phyloP scores from a whole-genome alignment of 78 protist species.

The Bodo saltans region DNA sequence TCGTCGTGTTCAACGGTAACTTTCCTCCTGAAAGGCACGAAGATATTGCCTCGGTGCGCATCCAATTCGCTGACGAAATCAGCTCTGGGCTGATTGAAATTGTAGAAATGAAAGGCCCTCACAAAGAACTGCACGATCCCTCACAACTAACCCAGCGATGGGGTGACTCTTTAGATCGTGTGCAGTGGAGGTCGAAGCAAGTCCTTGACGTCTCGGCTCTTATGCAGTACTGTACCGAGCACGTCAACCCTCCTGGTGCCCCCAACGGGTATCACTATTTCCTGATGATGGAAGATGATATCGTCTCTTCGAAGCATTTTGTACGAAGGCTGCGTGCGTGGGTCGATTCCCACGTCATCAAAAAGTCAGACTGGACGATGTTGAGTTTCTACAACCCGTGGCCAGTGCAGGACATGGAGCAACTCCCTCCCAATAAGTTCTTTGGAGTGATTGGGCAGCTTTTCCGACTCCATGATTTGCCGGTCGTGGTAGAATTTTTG shows the following conservation, averaged over 20 bases:
- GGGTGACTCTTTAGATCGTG: not conserved
- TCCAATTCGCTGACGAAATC: not conserved
- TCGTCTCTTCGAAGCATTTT: not conserved
- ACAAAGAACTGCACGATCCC: not conserved
- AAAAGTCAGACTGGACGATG: conserved; percentile 4
- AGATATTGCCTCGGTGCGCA: not conserved
- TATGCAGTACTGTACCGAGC: not conserved
- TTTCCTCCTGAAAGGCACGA: not conserved
- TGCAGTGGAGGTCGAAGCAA: conserved; percentile 8
- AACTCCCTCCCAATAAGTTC: not conserved
- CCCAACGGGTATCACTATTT: not conserved
- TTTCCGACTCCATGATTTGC: not conserved
- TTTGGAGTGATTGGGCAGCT: conserved; percentile 33
- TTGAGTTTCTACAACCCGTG: conserved; percentile 21
- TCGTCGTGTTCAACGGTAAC: conserved; percentile 15
- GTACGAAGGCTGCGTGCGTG: not conserved
- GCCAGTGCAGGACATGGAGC: not conserved
- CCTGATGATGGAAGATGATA: conserved; percentile 20
- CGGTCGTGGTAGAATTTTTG: not conserved
- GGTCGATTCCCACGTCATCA: not conserved
- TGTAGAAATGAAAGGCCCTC: not conserved
- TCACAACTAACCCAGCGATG: not conserved
- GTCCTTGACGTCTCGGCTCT: conserved; percentile 21
- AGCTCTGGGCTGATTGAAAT: conserved; percentile 1
- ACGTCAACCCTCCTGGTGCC: not conserved